Evolutionary conservation across 345 rosid genomes (phyloP).

Genomic region (Eucalyptus cloeziana): DNA sequence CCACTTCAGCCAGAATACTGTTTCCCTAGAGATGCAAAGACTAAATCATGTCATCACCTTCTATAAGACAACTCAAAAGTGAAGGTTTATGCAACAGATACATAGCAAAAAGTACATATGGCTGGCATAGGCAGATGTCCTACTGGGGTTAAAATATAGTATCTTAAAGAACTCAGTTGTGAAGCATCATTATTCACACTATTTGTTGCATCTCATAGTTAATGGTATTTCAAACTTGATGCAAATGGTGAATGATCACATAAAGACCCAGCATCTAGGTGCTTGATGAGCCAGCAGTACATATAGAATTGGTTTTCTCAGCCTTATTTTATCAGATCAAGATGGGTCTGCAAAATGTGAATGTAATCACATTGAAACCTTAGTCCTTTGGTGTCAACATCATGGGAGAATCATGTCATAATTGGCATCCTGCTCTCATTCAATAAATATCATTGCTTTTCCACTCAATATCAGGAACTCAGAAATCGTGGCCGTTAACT

Average conservation of each 20-base stretch:
- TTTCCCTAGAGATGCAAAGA: conserved; percentile 31
- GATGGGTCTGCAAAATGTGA: neutral
- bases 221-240: neutral
- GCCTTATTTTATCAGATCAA: neutral
- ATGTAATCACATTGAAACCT: neutral
- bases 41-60: neutral
- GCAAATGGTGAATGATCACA: neutral
- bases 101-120: neutral
- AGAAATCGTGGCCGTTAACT: neutral
- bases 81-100: neutral
- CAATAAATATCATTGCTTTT: neutral
- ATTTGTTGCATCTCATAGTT: neutral
- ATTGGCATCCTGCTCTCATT: neutral
- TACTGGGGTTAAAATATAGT: neutral
- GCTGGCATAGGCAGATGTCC: neutral
- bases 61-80: neutral
- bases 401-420: neutral
- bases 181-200: neutral
- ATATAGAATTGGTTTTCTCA: neutral
- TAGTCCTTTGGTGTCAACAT: neutral
- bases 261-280: neutral
- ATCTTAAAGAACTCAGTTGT: neutral
- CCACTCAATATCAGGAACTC: neutral
- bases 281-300: neutral
- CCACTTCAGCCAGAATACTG: conserved; percentile 93